Base-by-base conservation (phyloP, 805 yeast genomes). In the Cyberlindnera nakhonratchasimensis region DNA sequence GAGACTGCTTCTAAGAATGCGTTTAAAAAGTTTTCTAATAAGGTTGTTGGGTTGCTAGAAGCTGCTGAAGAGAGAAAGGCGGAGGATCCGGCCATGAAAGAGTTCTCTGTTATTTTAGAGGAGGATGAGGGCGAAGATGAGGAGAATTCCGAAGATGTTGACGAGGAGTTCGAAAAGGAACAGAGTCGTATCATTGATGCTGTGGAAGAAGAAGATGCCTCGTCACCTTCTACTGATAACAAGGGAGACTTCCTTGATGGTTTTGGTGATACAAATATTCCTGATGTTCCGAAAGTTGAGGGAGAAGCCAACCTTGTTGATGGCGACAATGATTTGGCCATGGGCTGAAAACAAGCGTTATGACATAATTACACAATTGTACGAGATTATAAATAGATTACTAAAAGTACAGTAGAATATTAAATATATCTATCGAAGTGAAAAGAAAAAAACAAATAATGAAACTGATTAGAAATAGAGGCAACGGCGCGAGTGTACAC, bases 1-100 rank as follows among this genome's bases (percentile, higher is more conserved):
- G 77, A 71, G 34, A 43, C 58, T 0, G 52, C 57, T 6, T 54
- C 67, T 13, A 60, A 45, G 31, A 70, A 68, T 40, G 58, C 69
- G 1, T 50, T 68, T 32, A 57, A 50, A 14, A 67, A 61, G 45
- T 60, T 69, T 37, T 39, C 46, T 17, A 39, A 41, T 6, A 54
- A 51, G 29, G 31, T 63, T 14, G 42, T 35, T 5, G 51, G 56
- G 16, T 19, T 51, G 6, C 34, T 51, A 17, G 55, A 49, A 12
- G 52, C 42, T 5, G 59, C 52, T 2, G 44, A 50, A 29, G 46
- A 41, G 23, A 52, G 50, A 12, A 47, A 50, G 8, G 48, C 42
- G 6, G 47, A 51, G 4, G 50, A 50, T 22, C 53, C 50, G 0
- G 50, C 48, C 5, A 58, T 51, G 37, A 47, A 48, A 22, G 64